phyloP scores from a whole-genome alignment of 495 filamentous ascomycete genomes.

The Hyaloscypha bicolor region DNA sequence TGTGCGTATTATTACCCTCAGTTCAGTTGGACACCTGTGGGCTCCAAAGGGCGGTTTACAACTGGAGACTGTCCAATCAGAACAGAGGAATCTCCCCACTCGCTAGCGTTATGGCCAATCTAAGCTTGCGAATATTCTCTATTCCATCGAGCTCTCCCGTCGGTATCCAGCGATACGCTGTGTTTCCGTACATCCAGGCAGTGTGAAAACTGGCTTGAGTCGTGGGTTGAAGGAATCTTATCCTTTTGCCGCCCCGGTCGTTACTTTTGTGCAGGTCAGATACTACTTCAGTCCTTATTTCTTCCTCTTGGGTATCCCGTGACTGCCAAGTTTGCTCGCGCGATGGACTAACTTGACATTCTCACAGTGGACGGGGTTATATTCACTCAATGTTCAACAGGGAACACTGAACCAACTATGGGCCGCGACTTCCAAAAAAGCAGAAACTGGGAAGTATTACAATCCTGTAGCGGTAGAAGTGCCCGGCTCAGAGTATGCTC shows the following conservation, averaged over 20 bases:
- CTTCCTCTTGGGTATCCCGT: background rate
- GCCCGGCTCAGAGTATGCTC: conserved; percentile 38
- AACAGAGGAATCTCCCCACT: conserved; percentile 36
- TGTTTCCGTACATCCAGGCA: conserved; percentile 66
- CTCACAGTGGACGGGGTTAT: background rate
- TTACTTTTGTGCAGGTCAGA: background rate
- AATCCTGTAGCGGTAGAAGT: conserved; percentile 48
- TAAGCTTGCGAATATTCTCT: conserved; percentile 72
- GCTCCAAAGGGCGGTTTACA: conserved; percentile 40
- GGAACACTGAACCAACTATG: conserved; percentile 64
- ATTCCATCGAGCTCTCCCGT: conserved; percentile 58
- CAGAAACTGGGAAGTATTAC: conserved; percentile 51
- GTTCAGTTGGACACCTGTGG: conserved; percentile 39
- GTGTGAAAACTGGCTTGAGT: conserved; percentile 40
- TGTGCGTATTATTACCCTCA: conserved; percentile 46
- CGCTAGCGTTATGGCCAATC: conserved; percentile 60
- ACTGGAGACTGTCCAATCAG: conserved; percentile 41
- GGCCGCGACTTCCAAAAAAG: conserved; percentile 45
- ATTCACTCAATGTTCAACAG: conserved; percentile 32
- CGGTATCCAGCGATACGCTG: conserved; percentile 57
- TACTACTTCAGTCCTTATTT: background rate
- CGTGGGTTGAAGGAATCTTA: background rate
- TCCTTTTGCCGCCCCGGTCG: background rate
- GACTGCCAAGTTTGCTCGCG: background rate
- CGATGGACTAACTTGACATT: background rate